phyloP scores from a whole-genome alignment of 2,329 filamentous ascomycete species.

The Calonectria honghensis region DNA sequence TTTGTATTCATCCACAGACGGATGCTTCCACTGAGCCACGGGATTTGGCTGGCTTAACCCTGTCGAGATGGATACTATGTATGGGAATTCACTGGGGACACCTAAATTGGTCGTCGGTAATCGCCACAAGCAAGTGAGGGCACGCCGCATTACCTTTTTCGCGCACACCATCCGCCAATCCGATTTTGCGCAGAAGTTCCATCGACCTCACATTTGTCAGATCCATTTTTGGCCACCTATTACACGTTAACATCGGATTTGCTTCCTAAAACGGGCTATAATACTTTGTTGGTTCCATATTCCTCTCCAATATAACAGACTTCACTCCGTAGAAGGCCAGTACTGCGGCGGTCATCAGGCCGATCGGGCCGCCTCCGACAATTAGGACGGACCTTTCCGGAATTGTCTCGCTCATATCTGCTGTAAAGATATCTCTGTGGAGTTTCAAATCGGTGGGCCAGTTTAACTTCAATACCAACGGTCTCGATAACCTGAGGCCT shows the following conservation, averaged over 20 bases:
- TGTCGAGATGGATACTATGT: constrained; percentile 23
- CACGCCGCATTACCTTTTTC: neutral
- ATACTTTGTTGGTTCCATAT: constrained; percentile 21
- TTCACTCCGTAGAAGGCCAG: constrained; percentile 23
- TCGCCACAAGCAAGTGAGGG: neutral
- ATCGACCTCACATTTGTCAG: constrained; percentile 35
- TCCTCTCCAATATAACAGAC: constrained; percentile 25
- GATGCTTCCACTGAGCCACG: constrained; percentile 21
- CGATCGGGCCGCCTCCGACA: constrained; percentile 23
- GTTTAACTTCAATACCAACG: no score
- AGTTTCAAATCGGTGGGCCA: no score
- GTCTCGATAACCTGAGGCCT: no score
- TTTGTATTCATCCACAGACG: constrained; percentile 24
- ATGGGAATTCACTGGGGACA: constrained; percentile 16
- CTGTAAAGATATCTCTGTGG: neutral
- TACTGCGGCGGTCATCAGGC: constrained; percentile 22
- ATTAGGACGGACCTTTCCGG: constrained; percentile 16
- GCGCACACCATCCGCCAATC: constrained; percentile 16
- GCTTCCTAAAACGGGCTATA: no score
- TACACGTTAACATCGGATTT: neutral
- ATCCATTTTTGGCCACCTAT: constrained; percentile 37
- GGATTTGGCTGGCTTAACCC: constrained; percentile 8
- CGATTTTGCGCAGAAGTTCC: constrained; percentile 31
- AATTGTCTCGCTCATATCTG: neutral
- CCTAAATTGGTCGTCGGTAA: neutral